Base-by-base conservation (phyloP, 2,329 filamentous ascomycete species). In the Talaromyces sp. region DNA sequence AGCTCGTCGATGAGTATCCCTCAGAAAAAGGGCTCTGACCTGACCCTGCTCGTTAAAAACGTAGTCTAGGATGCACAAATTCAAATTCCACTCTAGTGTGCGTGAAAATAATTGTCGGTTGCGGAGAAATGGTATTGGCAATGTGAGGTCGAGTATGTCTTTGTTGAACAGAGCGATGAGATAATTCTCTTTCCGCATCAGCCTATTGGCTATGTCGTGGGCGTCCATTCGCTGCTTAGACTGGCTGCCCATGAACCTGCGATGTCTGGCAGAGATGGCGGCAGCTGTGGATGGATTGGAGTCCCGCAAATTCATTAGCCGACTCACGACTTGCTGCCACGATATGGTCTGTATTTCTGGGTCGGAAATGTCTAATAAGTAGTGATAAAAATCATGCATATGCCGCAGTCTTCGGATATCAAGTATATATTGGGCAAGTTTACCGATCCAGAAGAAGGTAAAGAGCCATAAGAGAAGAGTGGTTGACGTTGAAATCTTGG, bases 91-190 rank as follows among this genome's bases (percentile, higher is more conserved):
- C 72, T 96, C 89, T 65, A 98, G 83, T 1, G 91, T 96, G 69
- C 89, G 88, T 0, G 95, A 97, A 71, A 97, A 93, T 60, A 96
- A 82, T 66, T 93, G 91, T 23, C 89, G 86, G 48, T 87, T 87
- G 42, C 88, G 85, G 1, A 97, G 71, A 66, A 97, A 93, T 0
- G 95, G 95, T 1, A 99, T 77, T 1, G 92, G 91, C 2, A 97
- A 83, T 0, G 90, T 92, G 52, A 98, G 81, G 72, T 99, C 88
- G 46, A 99, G 77, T 40, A 98, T 86, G 65, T 98, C 95, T 75
- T 99, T 98, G 81, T 99, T 99, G 79, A 98, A 92, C 70, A 99
- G 82, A 4, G 95, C 95, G 70, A 99, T 97, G 66, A 97, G 85
- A 70, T 97, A 99, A 71, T 99, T 99, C 66, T 97, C 93, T 71